These are phyloP conservation scores for Podospora pseudopauciseta DNA, from an alignment of 495 filamentous ascomycete genomes.

Conservation along the genomic window DNA sequence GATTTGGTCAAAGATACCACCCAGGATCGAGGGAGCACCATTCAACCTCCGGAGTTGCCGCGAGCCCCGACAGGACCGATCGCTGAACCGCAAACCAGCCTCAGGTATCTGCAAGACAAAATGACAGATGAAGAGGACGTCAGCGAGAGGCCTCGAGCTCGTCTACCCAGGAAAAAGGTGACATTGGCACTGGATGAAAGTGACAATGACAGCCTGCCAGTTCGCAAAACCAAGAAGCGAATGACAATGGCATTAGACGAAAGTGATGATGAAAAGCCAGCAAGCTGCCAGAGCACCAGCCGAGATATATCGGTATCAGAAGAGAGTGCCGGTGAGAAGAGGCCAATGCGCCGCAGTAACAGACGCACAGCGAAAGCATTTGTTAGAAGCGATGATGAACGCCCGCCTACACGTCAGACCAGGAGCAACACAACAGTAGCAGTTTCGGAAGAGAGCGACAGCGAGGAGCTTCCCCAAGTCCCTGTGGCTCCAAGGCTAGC, in stretches of 20 bases:
- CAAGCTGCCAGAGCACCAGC: not conserved
- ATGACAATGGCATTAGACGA: not conserved
- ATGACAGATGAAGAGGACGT: not conserved
- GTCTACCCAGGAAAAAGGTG: not conserved
- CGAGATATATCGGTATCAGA: not conserved
- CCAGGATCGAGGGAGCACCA: not conserved
- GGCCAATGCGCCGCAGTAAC: not conserved
- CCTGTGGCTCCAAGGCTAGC: conserved; percentile 32
- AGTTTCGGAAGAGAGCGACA: conserved; percentile 7
- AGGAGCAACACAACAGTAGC: not conserved
- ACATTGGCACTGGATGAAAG: not conserved
- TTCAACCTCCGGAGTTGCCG: not conserved
- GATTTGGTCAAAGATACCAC: not conserved
- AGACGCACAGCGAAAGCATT: not conserved
- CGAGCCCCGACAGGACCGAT: not conserved
- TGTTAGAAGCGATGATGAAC: not conserved
- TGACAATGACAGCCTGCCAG: not conserved
- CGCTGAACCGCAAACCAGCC: not conserved
- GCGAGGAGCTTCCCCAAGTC: conserved; percentile 17
- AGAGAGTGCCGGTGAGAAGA: not conserved
- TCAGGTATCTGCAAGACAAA: not conserved
- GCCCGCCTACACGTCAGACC: not conserved
- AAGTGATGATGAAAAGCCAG: not conserved
- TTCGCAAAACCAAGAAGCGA: not conserved
- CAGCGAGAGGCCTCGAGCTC: not conserved